phyloP scores from a whole-genome alignment of 106 monocot genomes.

The Apostasia shenzhenica region DNA sequence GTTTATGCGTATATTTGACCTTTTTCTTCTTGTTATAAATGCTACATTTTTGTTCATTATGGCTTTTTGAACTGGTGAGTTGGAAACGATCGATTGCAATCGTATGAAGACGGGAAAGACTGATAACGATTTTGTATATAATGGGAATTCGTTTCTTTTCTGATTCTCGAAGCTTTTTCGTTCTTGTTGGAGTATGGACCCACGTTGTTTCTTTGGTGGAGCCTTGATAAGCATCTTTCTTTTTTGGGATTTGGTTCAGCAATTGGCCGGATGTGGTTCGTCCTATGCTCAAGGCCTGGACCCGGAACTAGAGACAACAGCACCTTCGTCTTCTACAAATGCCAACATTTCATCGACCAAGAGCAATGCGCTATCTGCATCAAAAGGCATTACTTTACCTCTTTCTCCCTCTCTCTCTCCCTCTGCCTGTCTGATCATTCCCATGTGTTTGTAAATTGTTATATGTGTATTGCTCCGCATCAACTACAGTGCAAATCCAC shows the following conservation, averaged over 20 bases:
- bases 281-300: constrained; percentile 2
- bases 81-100: too few relatives aligned
- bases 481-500: too few relatives aligned
- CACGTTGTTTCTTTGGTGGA: background rate
- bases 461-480: too few relatives aligned
- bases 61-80: background rate
- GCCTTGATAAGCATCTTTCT: background rate
- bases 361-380: background rate
- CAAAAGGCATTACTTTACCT: background rate
- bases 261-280: constrained; percentile 39
- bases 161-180: too few relatives aligned
- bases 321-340: constrained; percentile 8
- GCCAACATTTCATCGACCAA: background rate
- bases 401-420: too few relatives aligned
- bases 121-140: too few relatives aligned
- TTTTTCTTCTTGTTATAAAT: background rate
- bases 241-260: constrained; percentile 22
- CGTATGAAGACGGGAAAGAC: too few relatives aligned
- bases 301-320: constrained; percentile 28
- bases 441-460: too few relatives aligned
- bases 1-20: background rate
- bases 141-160: too few relatives aligned
- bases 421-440: too few relatives aligned
- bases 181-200: too few relatives aligned
- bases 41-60: background rate